Percentiles rank a stretch among this genome's conserved stretches.
phyloP scores from a whole-genome alignment of 139 green algal species.

The Asterochloris sp. region DNA sequence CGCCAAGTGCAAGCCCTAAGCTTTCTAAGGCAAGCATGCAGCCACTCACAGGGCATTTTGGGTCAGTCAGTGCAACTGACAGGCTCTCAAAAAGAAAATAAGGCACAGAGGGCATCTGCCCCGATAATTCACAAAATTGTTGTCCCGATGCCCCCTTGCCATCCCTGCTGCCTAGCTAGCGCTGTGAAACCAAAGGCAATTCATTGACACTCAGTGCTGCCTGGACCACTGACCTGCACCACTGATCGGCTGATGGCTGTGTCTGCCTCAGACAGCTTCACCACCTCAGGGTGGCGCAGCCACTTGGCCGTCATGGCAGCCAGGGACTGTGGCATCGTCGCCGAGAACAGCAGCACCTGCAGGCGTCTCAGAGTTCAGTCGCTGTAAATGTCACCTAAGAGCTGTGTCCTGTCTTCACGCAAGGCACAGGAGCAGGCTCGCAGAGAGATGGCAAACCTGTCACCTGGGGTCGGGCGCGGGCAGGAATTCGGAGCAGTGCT shows the following conservation, averaged over 20 bases:
- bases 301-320: slow-evolving; percentile 46
- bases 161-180: too few species aligned
- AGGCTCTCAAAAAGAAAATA: too few species aligned
- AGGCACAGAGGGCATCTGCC: too few species aligned
- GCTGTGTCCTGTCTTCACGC: background rate
- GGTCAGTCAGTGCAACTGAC: too few species aligned
- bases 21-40: too few species aligned
- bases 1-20: too few species aligned
- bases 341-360: slow-evolving; percentile 82
- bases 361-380: background rate
- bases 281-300: slow-evolving; percentile 34
- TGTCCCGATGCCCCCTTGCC: too few species aligned
- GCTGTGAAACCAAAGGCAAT: too few species aligned
- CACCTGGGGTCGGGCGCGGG: slow-evolving; percentile 5
- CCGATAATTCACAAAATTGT: too few species aligned
- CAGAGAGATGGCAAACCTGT: background rate
- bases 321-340: slow-evolving; percentile 67
- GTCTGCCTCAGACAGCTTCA: slow-evolving; percentile 20
- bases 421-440: background rate
- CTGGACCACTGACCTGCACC: slow-evolving; percentile 43
- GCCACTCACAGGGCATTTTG: too few species aligned
- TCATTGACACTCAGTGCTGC: too few species aligned
- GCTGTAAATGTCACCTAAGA: background rate
- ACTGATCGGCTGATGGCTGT: slow-evolving; percentile 65
- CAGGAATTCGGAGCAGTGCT: too few species aligned